Percentiles rank a stretch among this genome's conserved stretches.
Evolutionary conservation across 208 protist genomes (phyloP).

Genomic region (Naegleria lovaniensis): DNA sequence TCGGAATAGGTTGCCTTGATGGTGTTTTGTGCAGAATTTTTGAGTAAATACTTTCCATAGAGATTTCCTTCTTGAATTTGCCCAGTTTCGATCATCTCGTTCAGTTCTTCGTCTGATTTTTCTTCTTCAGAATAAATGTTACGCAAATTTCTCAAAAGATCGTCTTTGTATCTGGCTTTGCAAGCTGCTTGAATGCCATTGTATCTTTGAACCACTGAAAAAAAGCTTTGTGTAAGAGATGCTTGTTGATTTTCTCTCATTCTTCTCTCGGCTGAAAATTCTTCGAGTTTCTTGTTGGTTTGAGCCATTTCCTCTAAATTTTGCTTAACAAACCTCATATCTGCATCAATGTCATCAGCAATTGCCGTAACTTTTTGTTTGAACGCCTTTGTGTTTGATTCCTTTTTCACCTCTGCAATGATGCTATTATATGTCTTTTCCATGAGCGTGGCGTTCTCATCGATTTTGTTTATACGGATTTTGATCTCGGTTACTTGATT

Average conservation of each 20-base stretch:
- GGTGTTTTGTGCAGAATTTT: neutral
- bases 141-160: neutral
- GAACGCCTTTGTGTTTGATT: neutral
- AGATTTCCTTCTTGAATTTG: neutral
- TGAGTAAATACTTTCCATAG: neutral
- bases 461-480: neutral
- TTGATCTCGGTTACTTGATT: neutral
- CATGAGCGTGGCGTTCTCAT: neutral
- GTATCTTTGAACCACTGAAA: neutral
- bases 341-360: neutral
- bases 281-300: neutral
- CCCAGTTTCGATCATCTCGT: neutral
- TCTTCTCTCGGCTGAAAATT: neutral
- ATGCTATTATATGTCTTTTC: neutral
- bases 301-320: neutral
- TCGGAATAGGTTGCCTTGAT: neutral
- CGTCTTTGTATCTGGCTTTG: neutral
- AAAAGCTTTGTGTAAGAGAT: neutral
- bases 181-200: neutral
- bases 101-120: neutral
- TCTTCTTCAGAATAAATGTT: neutral
- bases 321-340: neutral
- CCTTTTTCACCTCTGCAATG: neutral
- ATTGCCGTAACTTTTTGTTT: neutral
- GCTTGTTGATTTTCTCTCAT: slow-evolving; percentile 31